Base-by-base conservation (phyloP, 345 rosid species). In the Murraya koenigii region DNA sequence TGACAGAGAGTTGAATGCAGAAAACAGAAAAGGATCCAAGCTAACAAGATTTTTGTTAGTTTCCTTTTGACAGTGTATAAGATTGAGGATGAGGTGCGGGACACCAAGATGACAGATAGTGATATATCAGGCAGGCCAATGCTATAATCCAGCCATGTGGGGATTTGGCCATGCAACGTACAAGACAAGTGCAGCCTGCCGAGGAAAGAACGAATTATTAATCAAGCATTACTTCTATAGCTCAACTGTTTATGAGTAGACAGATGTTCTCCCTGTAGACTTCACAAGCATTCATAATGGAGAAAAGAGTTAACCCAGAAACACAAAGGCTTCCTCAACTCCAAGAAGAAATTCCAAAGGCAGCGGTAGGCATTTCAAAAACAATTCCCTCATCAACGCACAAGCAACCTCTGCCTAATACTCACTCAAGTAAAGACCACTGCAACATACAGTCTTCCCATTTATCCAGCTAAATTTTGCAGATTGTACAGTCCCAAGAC, bases 1-100 rank as follows among this genome's bases (percentile, higher is more conserved):
- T 25, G 52, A 72, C 75, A 72, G 65, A 35, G 38, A 72, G 5
- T 23, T 15, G 32, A 69, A 47, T 47, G 36, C 56, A 23, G 38
- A 26, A 26, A 17, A 23, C 64, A 60, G 64, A 2, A 66, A 2
- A 69, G 25, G 23, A 15, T 4, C 56, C 36, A 30, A 7, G 17
- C 25, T 47, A 30, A 69, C 73, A 23, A 28, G 73, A 25, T 15
- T 59, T 56, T 38, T 59, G 66, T 38, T 72, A 23, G 66, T 38
- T 72, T 59, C 35, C 76, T 38, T 25, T 13, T 72, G 76, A 15
- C 32, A 72, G 44, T 32, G 74, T 22, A 58, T 52, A 49, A 30
- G 19, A 28, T 52, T 49, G 61, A 55, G 55, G 39, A 44, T 22
- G 64, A 38, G 76, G 49, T 44, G 49, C 19, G 55, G 6, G 66